Evolutionary conservation across 1,284 basidiomycete species (phyloP).

Genomic region (Cryptococcus neoformans): DNA sequence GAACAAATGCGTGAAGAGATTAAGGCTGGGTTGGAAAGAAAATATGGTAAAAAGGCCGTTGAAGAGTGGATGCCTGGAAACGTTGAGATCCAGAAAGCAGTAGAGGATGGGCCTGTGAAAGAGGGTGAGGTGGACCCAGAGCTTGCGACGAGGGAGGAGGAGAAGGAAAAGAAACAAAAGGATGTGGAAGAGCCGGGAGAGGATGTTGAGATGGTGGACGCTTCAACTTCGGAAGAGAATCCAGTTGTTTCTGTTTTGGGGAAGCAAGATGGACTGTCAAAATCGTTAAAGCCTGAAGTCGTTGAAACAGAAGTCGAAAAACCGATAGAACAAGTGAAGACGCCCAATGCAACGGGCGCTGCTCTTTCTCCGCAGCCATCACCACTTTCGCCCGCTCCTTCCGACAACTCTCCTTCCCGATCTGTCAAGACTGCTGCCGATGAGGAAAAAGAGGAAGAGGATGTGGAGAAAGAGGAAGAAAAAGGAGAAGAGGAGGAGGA

Average conservation of each 20-base stretch:
- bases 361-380: conserved; percentile 14
- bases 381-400: conserved; percentile 22
- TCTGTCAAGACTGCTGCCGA: conserved; percentile 3
- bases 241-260: background rate
- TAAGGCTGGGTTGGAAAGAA: conserved; percentile 29
- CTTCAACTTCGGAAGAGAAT: background rate
- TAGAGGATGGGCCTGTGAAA: conserved; percentile 21
- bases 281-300: background rate
- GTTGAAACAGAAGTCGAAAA: background rate
- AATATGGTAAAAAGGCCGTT: conserved; percentile 39
- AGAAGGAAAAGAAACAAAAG: conserved; percentile 15
- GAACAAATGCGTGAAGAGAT: conserved; percentile 55
- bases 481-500: too few relatives aligned
- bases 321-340: background rate
- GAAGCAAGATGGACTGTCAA: background rate
- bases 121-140: conserved; percentile 4
- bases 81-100: conserved; percentile 27
- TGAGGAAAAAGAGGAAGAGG: background rate
- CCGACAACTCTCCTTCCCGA: conserved; percentile 23
- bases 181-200: background rate
- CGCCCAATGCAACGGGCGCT: background rate
- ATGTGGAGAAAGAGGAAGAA: background rate
- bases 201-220: background rate
- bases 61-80: conserved; percentile 39
- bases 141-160: conserved; percentile 21